These are phyloP conservation scores for Spizellomyces punctatus DNA, from an alignment of 192 early-diverging fungal species.

Conservation along the genomic window DNA sequence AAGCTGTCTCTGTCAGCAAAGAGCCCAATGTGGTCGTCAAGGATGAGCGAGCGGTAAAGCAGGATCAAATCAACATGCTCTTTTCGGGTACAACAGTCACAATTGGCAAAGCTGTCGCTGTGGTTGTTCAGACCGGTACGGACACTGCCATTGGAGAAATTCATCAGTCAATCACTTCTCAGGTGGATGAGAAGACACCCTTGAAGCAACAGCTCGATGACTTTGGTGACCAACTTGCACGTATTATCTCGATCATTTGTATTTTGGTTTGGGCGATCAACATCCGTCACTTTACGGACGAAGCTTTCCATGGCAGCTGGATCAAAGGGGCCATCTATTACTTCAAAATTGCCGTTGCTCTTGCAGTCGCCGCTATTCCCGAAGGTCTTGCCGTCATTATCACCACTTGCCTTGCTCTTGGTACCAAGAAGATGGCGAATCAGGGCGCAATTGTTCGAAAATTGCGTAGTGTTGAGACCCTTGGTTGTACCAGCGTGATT, in stretches of 20 bases:
- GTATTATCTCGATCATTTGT: slow-evolving; percentile 82
- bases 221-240: slow-evolving; percentile 70
- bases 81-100: slow-evolving; percentile 97
- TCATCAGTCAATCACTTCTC: slow-evolving; percentile 80
- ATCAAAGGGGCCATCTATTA: slow-evolving; percentile 95
- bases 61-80: slow-evolving; percentile 96
- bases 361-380: slow-evolving; percentile 98
- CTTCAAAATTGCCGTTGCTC: slow-evolving; percentile 98
- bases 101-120: slow-evolving; percentile 83
- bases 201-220: slow-evolving; percentile 94
- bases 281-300: slow-evolving; percentile 95
- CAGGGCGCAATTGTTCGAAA: slow-evolving; percentile 95
- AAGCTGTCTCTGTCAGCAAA: slow-evolving; percentile 91
- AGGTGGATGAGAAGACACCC: slow-evolving; percentile 91
- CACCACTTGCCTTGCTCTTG: slow-evolving; percentile 95
- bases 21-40: slow-evolving; percentile 56
- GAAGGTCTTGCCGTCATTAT: slow-evolving; percentile 99
- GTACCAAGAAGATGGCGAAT: slow-evolving; percentile 96
- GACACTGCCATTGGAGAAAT: slow-evolving; percentile 93
- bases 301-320: slow-evolving; percentile 69
- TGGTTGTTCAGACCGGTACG: slow-evolving; percentile 88
- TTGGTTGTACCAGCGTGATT: slow-evolving; percentile 96
- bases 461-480: slow-evolving; percentile 90
- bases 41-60: slow-evolving; percentile 82
- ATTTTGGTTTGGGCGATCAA: slow-evolving; percentile 98